These are phyloP conservation scores for Metschnikowia gruessii DNA, from an alignment of 805 yeast genomes.

Conservation along the genomic window DNA sequence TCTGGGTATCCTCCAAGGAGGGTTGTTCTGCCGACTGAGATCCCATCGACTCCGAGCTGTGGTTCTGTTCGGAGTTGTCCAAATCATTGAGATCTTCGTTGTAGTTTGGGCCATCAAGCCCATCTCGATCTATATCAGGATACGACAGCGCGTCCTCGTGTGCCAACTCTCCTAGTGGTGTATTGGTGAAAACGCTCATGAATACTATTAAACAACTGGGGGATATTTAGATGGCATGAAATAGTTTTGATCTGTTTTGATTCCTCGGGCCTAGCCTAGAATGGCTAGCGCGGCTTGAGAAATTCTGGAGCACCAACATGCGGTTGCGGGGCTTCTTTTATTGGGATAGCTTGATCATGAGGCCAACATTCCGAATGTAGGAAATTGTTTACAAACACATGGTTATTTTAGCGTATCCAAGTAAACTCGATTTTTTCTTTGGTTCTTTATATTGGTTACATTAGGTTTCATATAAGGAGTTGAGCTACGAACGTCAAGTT, in stretches of 20 bases:
- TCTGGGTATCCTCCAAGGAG: constrained; percentile 39
- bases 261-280: no score
- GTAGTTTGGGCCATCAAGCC: neutral
- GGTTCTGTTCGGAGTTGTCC: constrained; percentile 8
- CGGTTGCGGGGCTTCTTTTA: neutral
- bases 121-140: constrained; percentile 7
- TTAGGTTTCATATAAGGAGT: neutral
- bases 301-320: neutral
- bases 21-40: constrained; percentile 24
- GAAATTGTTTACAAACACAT: neutral
- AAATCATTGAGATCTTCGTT: constrained; percentile 2
- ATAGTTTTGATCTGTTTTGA: no score
- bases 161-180: constrained; percentile 4
- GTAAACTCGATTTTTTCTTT: no score
- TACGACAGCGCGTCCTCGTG: constrained; percentile 8
- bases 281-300: neutral
- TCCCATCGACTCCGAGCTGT: constrained; percentile 8
- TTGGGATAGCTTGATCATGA: neutral
- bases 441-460: no score
- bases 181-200: constrained; percentile 5
- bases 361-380: neutral
- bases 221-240: neutral
- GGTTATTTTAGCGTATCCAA: no score
- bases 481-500: neutral
- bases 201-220: neutral